Percentiles rank a stretch among this genome's conserved stretches.
Evolutionary conservation across 176 grass and related monocot species (phyloP).

Genomic region (Alopecurus myosuroides): DNA sequence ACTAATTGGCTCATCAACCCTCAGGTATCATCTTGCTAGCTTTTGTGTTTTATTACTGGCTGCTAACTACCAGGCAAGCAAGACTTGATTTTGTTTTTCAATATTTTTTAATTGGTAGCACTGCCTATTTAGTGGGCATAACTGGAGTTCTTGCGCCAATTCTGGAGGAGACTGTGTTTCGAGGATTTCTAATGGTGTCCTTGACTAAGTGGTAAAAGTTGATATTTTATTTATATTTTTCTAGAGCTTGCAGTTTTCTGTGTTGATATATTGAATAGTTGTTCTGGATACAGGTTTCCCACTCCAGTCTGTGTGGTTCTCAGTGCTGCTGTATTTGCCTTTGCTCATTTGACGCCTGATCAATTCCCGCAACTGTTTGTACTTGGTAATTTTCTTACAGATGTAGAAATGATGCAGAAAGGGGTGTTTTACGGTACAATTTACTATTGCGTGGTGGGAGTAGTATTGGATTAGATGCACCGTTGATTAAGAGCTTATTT

Average conservation of each 20-base stretch:
- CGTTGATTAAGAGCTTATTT: too few species aligned
- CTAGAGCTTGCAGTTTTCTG: constrained; percentile 3
- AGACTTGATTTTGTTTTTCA: constrained; percentile 27
- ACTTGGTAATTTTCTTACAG: constrained; percentile 56
- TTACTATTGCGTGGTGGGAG: too few species aligned
- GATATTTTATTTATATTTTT: not conserved
- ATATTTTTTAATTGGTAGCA: constrained; percentile 43
- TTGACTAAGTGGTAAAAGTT: constrained; percentile 81
- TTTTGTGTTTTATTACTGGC: constrained; percentile 9
- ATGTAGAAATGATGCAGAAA: not conserved
- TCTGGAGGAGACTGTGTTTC: constrained; percentile 93
- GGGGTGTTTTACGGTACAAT: too few species aligned
- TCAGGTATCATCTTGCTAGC: constrained; percentile 49
- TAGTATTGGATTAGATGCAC: too few species aligned
- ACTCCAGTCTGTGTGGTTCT: constrained; percentile 72
- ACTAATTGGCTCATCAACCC: constrained; percentile 85
- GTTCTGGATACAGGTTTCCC: constrained; percentile 58
- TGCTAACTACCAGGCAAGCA: not conserved
- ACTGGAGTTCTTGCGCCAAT: constrained; percentile 93
- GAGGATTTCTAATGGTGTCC: constrained; percentile 92
- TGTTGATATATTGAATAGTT: not conserved
- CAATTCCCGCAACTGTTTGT: constrained; percentile 88
- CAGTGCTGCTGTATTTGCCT: constrained; percentile 76
- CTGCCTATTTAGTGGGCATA: constrained; percentile 75
- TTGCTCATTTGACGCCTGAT: constrained; percentile 90